These are phyloP conservation scores for Zopfochytrium polystomum DNA, from an alignment of 371 early-diverging fungal species.

Conservation along the genomic window DNA sequence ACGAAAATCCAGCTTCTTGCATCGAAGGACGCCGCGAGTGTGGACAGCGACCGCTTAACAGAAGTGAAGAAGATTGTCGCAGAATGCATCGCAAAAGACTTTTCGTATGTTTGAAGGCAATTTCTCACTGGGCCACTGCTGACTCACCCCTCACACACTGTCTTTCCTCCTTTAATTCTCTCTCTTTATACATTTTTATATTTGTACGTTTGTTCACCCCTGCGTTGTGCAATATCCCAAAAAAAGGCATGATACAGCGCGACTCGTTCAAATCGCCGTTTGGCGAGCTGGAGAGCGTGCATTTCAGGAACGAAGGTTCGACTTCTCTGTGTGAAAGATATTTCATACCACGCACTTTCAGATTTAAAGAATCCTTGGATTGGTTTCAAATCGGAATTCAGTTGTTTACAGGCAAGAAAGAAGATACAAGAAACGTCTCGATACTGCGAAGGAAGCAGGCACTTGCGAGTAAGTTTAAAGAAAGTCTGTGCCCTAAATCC, in stretches of 20 bases:
- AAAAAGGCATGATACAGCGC: conserved; percentile 14
- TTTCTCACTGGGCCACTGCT: too few relatives aligned
- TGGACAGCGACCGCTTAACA: not conserved
- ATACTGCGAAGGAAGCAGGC: conserved; percentile 5
- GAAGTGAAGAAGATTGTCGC: conserved; percentile 6
- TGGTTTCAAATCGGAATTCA: conserved; percentile 24
- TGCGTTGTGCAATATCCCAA: too few relatives aligned
- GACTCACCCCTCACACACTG: too few relatives aligned
- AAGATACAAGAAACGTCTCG: conserved; percentile 5
- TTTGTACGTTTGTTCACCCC: too few relatives aligned
- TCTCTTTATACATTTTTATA: too few relatives aligned
- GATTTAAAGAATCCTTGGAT: conserved; percentile 20
- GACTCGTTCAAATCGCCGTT: conserved; percentile 20
- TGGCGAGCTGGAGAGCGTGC: conserved; percentile 22
- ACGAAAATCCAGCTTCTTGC: conserved; percentile 14
- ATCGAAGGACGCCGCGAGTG: not conserved
- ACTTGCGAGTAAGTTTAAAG: not conserved
- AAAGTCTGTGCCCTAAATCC: not conserved
- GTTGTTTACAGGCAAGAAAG: conserved; percentile 5
- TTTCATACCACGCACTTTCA: not conserved
- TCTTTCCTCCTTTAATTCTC: too few relatives aligned
- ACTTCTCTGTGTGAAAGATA: not conserved
- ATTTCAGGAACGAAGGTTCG: conserved; percentile 11
- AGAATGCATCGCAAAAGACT: conserved; percentile 8
- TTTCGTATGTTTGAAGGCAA: too few relatives aligned